A percentile compares a stretch with the other conserved stretches of the same genome.
Conservation (phyloP, 768 basidiomycete species). For the Russula abietina region DNA sequence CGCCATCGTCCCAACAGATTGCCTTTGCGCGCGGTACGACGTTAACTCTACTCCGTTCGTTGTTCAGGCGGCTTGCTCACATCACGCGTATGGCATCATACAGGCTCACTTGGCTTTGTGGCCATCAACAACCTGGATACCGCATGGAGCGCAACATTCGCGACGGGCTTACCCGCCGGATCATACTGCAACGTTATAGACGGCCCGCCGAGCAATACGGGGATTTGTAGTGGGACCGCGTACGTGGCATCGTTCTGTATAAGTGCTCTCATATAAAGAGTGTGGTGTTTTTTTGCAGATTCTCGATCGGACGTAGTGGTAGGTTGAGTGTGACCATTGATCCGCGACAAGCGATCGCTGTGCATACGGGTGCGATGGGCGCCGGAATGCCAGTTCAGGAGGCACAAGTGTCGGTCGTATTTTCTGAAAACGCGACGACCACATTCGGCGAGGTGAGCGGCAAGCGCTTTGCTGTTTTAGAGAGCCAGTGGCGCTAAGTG, state of each 20-base stretch:
- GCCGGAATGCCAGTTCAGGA: background rate
- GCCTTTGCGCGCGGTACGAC: conserved; percentile 56
- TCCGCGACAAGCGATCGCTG: conserved; percentile 28
- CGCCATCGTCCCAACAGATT: conserved; percentile 52
- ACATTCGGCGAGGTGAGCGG: conserved; percentile 48
- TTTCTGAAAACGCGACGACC: conserved; percentile 51
- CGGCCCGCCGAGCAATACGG: conserved; percentile 36
- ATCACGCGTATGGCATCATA: conserved; percentile 22
- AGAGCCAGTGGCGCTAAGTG: background rate
- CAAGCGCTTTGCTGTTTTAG: background rate
- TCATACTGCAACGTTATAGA: conserved; percentile 61
- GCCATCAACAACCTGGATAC: conserved; percentile 61
- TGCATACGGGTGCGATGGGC: conserved; percentile 25
- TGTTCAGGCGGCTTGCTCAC: background rate
- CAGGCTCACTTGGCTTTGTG: conserved; percentile 53
- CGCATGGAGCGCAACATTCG: conserved; percentile 50
- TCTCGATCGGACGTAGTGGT: conserved; percentile 15
- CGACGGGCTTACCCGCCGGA: conserved; percentile 51
- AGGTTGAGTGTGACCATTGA: conserved; percentile 27
- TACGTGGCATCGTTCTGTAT: conserved; percentile 25
- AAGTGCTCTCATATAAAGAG: background rate
- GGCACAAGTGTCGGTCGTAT: conserved; percentile 26
- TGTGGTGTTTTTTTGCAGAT: conserved; percentile 15
- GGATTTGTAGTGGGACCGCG: conserved; percentile 47
- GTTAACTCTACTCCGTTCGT: background rate